Conservation (phyloP, 1,139 yeast species). For the Geotrichum fermentans region DNA sequence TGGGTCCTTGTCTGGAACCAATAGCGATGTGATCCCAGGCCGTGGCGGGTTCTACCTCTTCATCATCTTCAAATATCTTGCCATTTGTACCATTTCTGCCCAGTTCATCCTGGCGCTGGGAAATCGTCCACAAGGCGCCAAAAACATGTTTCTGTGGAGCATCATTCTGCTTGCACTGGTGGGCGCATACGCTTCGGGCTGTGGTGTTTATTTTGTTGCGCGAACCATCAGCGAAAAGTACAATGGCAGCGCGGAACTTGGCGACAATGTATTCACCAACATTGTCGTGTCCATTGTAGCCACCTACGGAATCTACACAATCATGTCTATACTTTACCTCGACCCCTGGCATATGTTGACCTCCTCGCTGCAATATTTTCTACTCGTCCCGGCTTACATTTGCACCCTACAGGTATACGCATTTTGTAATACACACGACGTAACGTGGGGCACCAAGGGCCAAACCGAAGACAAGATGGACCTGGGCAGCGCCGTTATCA, state of each 20-base stretch:
- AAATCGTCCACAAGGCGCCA: slow-evolving; percentile 91
- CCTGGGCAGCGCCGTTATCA: slow-evolving; percentile 59
- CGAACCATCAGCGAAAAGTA: slow-evolving; percentile 45
- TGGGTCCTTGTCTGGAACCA: slow-evolving; percentile 60
- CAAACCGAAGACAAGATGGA: slow-evolving; percentile 69
- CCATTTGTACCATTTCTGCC: slow-evolving; percentile 74
- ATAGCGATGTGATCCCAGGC: slow-evolving; percentile 49
- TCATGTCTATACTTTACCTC: slow-evolving; percentile 74
- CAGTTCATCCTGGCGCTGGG: slow-evolving; percentile 91
- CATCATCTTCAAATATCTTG: slow-evolving; percentile 75
- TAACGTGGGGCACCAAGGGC: slow-evolving; percentile 97
- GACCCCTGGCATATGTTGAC: slow-evolving; percentile 95
- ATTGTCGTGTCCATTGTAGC: slow-evolving; percentile 76
- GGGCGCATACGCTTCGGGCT: slow-evolving; percentile 73
- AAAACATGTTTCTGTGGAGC: slow-evolving; percentile 61
- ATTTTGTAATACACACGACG: slow-evolving; percentile 92
- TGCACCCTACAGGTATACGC: slow-evolving; percentile 91
- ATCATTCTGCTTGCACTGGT: slow-evolving; percentile 71
- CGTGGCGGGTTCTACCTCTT: slow-evolving; percentile 66
- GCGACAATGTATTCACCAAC: slow-evolving; percentile 57
- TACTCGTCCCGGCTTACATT: slow-evolving; percentile 84
- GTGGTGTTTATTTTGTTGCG: slow-evolving; percentile 76
- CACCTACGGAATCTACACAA: slow-evolving; percentile 77
- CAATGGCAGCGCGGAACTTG: slow-evolving; percentile 40
- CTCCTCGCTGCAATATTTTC: slow-evolving; percentile 76